Conservation (phyloP, 306 rosid genomes). For the Vigna reflexopilosa region DNA sequence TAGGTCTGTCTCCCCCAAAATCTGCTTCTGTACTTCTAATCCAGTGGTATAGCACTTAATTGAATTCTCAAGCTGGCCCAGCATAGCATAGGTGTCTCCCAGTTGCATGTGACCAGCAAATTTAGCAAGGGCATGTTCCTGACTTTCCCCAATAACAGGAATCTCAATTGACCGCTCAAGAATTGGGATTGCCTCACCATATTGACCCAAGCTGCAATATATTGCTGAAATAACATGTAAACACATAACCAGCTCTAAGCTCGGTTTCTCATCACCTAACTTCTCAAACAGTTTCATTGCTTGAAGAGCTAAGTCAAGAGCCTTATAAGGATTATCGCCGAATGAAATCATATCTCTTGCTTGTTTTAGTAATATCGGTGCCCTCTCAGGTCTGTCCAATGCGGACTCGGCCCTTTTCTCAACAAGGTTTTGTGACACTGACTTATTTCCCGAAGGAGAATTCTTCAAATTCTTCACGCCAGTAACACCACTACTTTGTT, state of each 20-base stretch:
- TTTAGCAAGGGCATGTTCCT: constrained; percentile 91
- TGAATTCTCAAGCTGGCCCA: constrained; percentile 94
- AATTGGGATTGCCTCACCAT: constrained; percentile 81
- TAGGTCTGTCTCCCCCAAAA: constrained; percentile 86
- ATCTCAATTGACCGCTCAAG: constrained; percentile 80
- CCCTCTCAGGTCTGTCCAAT: constrained; percentile 69
- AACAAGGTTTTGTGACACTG: constrained; percentile 50
- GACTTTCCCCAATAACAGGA: constrained; percentile 73
- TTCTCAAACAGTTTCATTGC: constrained; percentile 76
- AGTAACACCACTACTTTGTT: constrained; percentile 54
- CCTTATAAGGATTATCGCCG: constrained; percentile 83
- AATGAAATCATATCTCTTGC: constrained; percentile 83
- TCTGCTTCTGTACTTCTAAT: constrained; percentile 81
- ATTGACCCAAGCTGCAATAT: constrained; percentile 85
- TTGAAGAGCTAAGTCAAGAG: constrained; percentile 85
- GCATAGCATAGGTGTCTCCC: constrained; percentile 96
- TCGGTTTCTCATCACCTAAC: constrained; percentile 64
- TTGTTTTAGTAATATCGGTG: constrained; percentile 79
- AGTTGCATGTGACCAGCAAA: constrained; percentile 98
- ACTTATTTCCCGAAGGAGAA: constrained; percentile 53
- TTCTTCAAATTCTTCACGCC: constrained; percentile 59
- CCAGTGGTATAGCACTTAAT: constrained; percentile 73
- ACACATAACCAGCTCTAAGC: constrained; percentile 88
- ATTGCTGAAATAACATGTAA: constrained; percentile 87
- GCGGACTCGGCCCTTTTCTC: constrained; percentile 54